Evolutionary conservation across 1,284 basidiomycete genomes (phyloP).

Genomic region (Blastosporella zonata): DNA sequence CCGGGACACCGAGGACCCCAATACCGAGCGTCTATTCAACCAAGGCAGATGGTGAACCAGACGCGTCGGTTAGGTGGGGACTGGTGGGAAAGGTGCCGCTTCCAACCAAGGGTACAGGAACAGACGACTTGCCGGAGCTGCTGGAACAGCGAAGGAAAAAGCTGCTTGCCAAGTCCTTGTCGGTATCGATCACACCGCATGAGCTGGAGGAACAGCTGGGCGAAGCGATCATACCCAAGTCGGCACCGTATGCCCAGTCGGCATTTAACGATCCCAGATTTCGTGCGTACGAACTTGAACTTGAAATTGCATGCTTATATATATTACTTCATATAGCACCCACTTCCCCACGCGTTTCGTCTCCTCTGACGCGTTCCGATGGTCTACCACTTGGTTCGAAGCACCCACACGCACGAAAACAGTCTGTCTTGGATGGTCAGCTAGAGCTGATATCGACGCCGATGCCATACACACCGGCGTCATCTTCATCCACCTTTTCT

Average conservation of each 20-base stretch:
- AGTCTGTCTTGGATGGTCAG: conserved; percentile 60
- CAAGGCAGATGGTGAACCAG: conserved; percentile 15
- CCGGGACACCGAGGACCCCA: conserved; percentile 55
- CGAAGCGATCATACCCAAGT: conserved; percentile 27
- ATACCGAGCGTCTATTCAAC: conserved; percentile 26
- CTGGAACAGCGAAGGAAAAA: conserved; percentile 47
- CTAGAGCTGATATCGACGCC: conserved; percentile 33
- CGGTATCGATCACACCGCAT: conserved; percentile 49
- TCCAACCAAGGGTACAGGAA: not conserved
- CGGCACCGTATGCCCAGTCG: conserved; percentile 28
- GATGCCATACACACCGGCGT: conserved; percentile 41
- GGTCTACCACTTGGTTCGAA: conserved; percentile 51
- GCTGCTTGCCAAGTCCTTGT: conserved; percentile 52
- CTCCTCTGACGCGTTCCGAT: conserved; percentile 50
- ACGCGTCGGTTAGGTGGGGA: conserved; percentile 32
- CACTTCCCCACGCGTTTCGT: conserved; percentile 35
- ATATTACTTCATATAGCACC: conserved; percentile 22
- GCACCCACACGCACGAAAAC: conserved; percentile 77
- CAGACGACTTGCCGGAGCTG: conserved; percentile 38
- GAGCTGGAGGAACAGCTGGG: conserved; percentile 36
- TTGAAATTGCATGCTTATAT: not conserved
- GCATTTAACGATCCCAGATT: conserved; percentile 16
- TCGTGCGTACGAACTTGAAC: conserved; percentile 19
- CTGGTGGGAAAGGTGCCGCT: conserved; percentile 34
- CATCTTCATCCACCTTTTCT: conserved; percentile 60